phyloP scores from a whole-genome alignment of 140 eudicot genomes.

The Senecio squalidus region DNA sequence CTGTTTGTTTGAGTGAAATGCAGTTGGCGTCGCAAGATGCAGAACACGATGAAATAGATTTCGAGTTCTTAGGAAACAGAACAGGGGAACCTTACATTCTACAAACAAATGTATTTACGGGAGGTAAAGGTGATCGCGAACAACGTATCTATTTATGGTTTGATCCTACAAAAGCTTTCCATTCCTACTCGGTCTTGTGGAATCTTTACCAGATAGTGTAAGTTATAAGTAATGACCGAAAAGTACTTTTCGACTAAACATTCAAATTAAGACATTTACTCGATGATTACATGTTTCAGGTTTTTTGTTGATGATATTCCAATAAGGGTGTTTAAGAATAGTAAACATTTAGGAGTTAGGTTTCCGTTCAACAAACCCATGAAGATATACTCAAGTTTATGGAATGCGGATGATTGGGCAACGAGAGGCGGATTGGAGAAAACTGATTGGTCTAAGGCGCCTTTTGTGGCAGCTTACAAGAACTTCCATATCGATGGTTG shows the following conservation, averaged over 20 bases:
- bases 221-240: not conserved
- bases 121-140: conserved; percentile 56
- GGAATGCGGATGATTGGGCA: conserved; percentile 47
- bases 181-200: conserved; percentile 59
- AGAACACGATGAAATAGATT: conserved; percentile 65
- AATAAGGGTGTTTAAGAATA: conserved; percentile 61
- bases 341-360: conserved; percentile 41
- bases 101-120: conserved; percentile 58
- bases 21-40: conserved; percentile 54
- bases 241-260: not conserved
- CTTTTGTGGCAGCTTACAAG: conserved; percentile 45
- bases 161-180: conserved; percentile 57
- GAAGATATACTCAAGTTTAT: conserved; percentile 46
- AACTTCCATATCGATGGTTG: conserved; percentile 58
- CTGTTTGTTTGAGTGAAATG: too few relatives aligned
- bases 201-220: conserved; percentile 56
- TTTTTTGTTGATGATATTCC: conserved; percentile 60
- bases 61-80: conserved; percentile 64
- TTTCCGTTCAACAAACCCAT: conserved; percentile 40
- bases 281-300: conserved; percentile 11
- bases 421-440: conserved; percentile 39
- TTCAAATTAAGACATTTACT: not conserved
- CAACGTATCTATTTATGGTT: conserved; percentile 62
- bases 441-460: conserved; percentile 31
- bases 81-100: conserved; percentile 55